phyloP scores from a whole-genome alignment of 164 flowering plant species.

The Chimonanthus salicifolius region DNA sequence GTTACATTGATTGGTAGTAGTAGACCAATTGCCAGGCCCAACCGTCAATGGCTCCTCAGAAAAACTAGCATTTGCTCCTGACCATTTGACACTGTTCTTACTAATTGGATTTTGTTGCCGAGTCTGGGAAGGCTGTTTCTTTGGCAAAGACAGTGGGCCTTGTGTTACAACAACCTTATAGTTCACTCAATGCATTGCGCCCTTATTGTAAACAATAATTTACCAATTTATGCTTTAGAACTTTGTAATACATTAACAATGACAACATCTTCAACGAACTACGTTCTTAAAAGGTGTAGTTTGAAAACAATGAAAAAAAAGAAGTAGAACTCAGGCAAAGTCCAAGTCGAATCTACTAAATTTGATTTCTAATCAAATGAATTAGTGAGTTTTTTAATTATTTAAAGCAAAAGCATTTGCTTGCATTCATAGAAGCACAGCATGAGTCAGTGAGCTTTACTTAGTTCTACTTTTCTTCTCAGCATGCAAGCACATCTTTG shows the following conservation, averaged over 20 bases:
- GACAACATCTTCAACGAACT: background rate
- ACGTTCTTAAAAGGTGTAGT: background rate
- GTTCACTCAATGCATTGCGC: background rate
- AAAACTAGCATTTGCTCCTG: background rate
- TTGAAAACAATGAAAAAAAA: background rate
- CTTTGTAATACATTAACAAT: background rate
- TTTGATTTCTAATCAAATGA: background rate
- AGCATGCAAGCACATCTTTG: too few relatives aligned
- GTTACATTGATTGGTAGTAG: too few relatives aligned
- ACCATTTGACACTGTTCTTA: background rate
- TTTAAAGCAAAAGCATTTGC: background rate
- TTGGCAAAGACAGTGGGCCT: background rate
- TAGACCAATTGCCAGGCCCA: background rate
- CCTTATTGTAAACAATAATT: background rate
- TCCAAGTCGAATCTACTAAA: background rate
- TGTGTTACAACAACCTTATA: background rate
- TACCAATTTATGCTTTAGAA: background rate
- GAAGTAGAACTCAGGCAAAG: background rate
- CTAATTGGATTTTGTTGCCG: conserved; percentile 1
- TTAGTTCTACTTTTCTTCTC: background rate
- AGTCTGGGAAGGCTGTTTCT: conserved; percentile 2
- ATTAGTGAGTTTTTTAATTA: background rate
- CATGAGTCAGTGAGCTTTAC: background rate
- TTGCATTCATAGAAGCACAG: background rate
- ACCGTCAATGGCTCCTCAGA: background rate